Base-by-base conservation (phyloP, 768 basidiomycete genomes). In the Hydnomerulius pinastri region DNA sequence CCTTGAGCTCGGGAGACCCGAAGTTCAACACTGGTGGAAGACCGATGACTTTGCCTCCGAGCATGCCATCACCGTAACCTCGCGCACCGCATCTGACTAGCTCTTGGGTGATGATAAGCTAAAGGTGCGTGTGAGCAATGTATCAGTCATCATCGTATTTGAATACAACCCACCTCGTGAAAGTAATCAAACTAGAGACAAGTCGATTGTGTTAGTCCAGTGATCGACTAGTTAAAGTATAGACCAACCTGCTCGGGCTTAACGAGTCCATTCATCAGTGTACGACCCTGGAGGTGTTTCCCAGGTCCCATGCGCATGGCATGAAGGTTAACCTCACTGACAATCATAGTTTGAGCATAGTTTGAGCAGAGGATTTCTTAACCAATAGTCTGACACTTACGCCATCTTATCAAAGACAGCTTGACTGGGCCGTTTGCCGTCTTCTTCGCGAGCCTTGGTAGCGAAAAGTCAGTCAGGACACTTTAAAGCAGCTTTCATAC, bases 291-390 rank as follows among this genome's bases (percentile, higher is more conserved):
- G 36, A 95, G 71, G 59, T 94, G 92, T 60, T 87, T 85, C 29
- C 90, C 91, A 0, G 95, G 95, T 13, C 96, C 96, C 71, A 95
- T 77, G 18, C 90, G 78, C 92, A 97, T 96, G 12, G 91, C 90
- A 64, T 92, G 89, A 17, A 98, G 48, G 60, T 92, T 85, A 25
- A 80, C 45, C 43, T 83, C 83, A 13, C 84, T 87, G n/a, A n/a
- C n/a, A n/a, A n/a, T n/a, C n/a, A n/a, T n/a, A n/a, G n/a, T n/a
- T n/a, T n/a, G n/a, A n/a, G 24, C 6, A 38, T 24, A 25, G 15
- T 15, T 45, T 12, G 4, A 46, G 12, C 2, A 2, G 12, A 2
- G 20, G 41, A 20, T n/a, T 15, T 18, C 9, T 13, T 9, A n/a
- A 48, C 8, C 21, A 4, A 25, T 3, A 18, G 10, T 17, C 13